Base-by-base conservation (phyloP, 2,329 filamentous ascomycete species). In the Calonectria pseudoturangicola region DNA sequence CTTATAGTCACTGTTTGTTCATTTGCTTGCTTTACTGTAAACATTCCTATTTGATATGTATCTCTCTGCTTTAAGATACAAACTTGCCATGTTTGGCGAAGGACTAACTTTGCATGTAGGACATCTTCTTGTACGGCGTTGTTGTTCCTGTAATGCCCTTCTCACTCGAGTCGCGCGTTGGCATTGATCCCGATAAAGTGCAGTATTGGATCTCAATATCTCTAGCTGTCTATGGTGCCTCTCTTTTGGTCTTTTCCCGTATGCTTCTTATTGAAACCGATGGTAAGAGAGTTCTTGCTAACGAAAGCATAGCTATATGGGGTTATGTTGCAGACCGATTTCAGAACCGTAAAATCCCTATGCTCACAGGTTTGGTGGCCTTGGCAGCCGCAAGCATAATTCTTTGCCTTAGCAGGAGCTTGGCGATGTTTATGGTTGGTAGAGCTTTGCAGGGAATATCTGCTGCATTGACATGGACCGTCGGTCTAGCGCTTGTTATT, bases 181-280 rank as follows among this genome's bases (percentile, higher is more conserved):
- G 79, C 15, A 73, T 84, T 13, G 48, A 66, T 5, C 45, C 72
- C 58, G 70, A 77, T 16, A 74, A 75, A 78, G 81, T 83, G 50
- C 82, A 84, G 69, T 80, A 82, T 51, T 84, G 82, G 82, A 78
- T 83, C n/a, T 83, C 82, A 10, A 77, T 84, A 68, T 82, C 82
- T 30, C 75, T 84, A 63, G 81, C 82, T 7, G 79, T 83, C 15
- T 84, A 79, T 71, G 82, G 81, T 25, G 80, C 78, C 30, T 78
- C 82, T 21, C 76, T 83, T 10, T 69, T 84, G 21, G 70, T 73
- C 18, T 76, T 80, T 12, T 82, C 82, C 28, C 82, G 82, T 84
- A 77, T 30, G 81, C 76, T 2, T 18, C 58, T 47, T 16, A n/a
- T 54, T 43, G n/a, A 18, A 48, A 30, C n/a, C 50, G 1, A 25